These are phyloP conservation scores for Kokia cookei DNA, from an alignment of 441 rosid species.

Conservation along the genomic window DNA sequence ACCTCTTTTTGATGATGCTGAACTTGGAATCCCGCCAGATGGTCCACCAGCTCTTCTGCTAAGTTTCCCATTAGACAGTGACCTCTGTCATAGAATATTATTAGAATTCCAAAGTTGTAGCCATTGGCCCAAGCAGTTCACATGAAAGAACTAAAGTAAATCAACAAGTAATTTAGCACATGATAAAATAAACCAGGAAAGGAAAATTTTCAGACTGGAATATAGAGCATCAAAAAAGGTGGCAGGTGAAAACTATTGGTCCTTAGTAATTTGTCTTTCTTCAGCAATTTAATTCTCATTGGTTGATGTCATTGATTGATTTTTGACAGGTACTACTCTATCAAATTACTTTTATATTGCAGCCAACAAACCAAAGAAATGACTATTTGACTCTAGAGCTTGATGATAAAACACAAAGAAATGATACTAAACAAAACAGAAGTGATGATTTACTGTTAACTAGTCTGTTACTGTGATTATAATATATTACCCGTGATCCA, in stretches of 20 bases:
- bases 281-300: not conserved
- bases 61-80: slow-evolving; percentile 45
- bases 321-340: not conserved
- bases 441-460: not conserved
- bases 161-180: not conserved
- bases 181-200: not conserved
- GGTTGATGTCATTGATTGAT: not conserved
- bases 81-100: slow-evolving; percentile 39
- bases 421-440: not conserved
- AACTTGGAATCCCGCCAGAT: slow-evolving; percentile 39
- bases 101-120: not conserved
- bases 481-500: slow-evolving; percentile 45
- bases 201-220: not conserved
- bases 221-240: not conserved
- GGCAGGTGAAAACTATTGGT: not conserved
- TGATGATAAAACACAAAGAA: not conserved
- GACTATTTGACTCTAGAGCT: not conserved
- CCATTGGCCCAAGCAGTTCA: not conserved
- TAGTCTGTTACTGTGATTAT: not conserved
- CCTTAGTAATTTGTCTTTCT: not conserved
- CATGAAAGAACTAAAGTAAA: not conserved
- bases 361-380: not conserved
- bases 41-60: slow-evolving; percentile 44
- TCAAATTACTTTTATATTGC: not conserved
- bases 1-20: slow-evolving; percentile 48